These are phyloP conservation scores for Fagopyrum esculentum DNA, from an alignment of 148 eudicot species.

Conservation along the genomic window DNA sequence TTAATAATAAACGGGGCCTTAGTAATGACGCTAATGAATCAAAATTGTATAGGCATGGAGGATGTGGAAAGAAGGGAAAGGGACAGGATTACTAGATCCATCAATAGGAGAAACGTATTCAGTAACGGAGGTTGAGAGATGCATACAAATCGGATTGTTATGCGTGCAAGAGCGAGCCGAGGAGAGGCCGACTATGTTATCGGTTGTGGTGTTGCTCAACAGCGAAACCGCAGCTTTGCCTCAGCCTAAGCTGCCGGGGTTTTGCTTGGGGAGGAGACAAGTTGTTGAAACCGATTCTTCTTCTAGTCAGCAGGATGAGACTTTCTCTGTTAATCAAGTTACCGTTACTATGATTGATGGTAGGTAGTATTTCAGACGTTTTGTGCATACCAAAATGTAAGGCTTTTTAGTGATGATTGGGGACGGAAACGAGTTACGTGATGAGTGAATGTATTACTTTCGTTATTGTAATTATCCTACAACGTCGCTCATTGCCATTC, in stretches of 20 bases:
- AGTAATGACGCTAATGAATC: background rate
- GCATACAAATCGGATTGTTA: slow-evolving; percentile 73
- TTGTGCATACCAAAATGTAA: too few relatives aligned
- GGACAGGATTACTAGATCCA: slow-evolving; percentile 43
- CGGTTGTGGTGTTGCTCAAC: slow-evolving; percentile 58
- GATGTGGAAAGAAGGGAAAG: slow-evolving; percentile 66
- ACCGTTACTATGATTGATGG: slow-evolving; percentile 58
- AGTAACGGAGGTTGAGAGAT: slow-evolving; percentile 40
- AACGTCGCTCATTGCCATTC: too few relatives aligned
- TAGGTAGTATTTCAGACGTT: slow-evolving; percentile 21
- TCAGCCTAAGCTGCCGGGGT: slow-evolving; percentile 57
- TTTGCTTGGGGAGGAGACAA: slow-evolving; percentile 38
- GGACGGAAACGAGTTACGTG: too few relatives aligned
- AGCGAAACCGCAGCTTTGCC: slow-evolving; percentile 46
- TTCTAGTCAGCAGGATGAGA: slow-evolving; percentile 34
- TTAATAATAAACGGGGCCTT: too few relatives aligned
- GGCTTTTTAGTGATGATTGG: too few relatives aligned
- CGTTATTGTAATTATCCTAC: too few relatives aligned
- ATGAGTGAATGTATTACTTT: too few relatives aligned
- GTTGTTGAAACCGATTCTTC: slow-evolving; percentile 43
- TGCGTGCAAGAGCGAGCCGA: slow-evolving; percentile 78
- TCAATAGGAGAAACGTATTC: slow-evolving; percentile 30
- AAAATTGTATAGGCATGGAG: slow-evolving; percentile 58
- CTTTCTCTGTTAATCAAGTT: slow-evolving; percentile 48
- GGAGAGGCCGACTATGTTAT: slow-evolving; percentile 80